Conservation (phyloP, 1,284 basidiomycete species). For the Lentinula novae-zelandiae region DNA sequence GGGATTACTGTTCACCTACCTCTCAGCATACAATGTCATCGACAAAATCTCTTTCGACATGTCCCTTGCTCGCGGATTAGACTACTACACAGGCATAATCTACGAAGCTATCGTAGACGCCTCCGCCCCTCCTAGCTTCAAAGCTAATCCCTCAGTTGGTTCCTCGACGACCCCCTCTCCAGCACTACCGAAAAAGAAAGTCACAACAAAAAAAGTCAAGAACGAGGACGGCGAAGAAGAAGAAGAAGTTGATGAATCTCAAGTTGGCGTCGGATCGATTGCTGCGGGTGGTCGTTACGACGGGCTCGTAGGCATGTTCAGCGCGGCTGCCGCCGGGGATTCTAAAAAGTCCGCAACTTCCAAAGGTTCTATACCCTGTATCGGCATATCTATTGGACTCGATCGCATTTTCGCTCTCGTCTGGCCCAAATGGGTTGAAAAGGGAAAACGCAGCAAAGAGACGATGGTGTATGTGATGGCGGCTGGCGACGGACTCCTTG, state of each 20-base stretch:
- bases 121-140: slow-evolving; percentile 86
- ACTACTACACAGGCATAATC: slow-evolving; percentile 99
- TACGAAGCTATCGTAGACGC: slow-evolving; percentile 95
- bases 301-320: slow-evolving; percentile 94
- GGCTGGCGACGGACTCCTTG: slow-evolving; percentile 86
- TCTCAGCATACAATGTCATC: slow-evolving; percentile 80
- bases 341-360: slow-evolving; percentile 22
- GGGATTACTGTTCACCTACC: slow-evolving; percentile 81
- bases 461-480: slow-evolving; percentile 95
- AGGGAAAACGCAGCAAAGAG: slow-evolving; percentile 81
- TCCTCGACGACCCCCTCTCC: slow-evolving; percentile 30
- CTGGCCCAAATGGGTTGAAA: slow-evolving; percentile 81
- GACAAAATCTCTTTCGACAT: slow-evolving; percentile 94
- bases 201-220: slow-evolving; percentile 47
- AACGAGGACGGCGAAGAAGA: slow-evolving; percentile 43
- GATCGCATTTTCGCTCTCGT: slow-evolving; percentile 95
- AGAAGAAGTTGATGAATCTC: slow-evolving; percentile 88
- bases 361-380: slow-evolving; percentile 82
- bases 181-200: slow-evolving; percentile 39
- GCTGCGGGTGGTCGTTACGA: slow-evolving; percentile 98
- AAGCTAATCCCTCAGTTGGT: slow-evolving; percentile 47
- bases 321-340: slow-evolving; percentile 72
- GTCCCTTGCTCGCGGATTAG: slow-evolving; percentile 92
- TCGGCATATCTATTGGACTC: slow-evolving; percentile 92
- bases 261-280: slow-evolving; percentile 95